These are phyloP conservation scores for Quercus lobata DNA, from an alignment of 331 rosid species.

Conservation along the genomic window DNA sequence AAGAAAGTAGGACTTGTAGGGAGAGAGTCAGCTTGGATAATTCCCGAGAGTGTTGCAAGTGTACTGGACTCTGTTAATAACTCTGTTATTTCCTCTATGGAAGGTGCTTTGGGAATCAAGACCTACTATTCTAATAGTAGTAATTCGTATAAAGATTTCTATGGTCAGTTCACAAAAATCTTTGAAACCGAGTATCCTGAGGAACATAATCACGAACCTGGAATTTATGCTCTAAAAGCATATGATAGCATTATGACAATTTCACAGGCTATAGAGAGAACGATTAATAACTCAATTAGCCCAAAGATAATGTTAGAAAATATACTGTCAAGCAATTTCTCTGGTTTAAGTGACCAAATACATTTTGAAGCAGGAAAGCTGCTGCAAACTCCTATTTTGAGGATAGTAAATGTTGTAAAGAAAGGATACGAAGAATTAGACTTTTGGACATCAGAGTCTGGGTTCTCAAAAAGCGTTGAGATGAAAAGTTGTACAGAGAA, in stretches of 20 bases:
- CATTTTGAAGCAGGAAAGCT: conserved; percentile 26
- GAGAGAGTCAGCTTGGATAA: conserved; percentile 58
- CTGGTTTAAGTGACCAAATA: conserved; percentile 31
- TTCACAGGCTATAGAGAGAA: conserved; percentile 29
- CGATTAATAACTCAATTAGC: background rate
- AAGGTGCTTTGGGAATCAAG: conserved; percentile 63
- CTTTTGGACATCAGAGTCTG: conserved; percentile 35
- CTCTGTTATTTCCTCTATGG: conserved; percentile 38
- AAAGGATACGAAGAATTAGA: conserved; percentile 31
- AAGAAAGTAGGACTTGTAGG: conserved; percentile 39
- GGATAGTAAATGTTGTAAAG: conserved; percentile 48
- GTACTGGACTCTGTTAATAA: conserved; percentile 34
- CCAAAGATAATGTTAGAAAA: conserved; percentile 16
- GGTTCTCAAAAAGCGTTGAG: background rate
- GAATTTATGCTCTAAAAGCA: conserved; percentile 60
- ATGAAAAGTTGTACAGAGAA: background rate
- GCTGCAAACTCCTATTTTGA: conserved; percentile 24
- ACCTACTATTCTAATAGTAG: conserved; percentile 25
- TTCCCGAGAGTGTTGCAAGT: conserved; percentile 43
- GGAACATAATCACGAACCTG: conserved; percentile 40
- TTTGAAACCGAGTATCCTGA: conserved; percentile 23
- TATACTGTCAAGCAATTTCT: conserved; percentile 18
- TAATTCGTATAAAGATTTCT: conserved; percentile 26
- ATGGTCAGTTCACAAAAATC: conserved; percentile 19
- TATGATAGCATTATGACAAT: conserved; percentile 45